Evolutionary conservation across 768 basidiomycete genomes (phyloP).

Genomic region (Mycena crocata): DNA sequence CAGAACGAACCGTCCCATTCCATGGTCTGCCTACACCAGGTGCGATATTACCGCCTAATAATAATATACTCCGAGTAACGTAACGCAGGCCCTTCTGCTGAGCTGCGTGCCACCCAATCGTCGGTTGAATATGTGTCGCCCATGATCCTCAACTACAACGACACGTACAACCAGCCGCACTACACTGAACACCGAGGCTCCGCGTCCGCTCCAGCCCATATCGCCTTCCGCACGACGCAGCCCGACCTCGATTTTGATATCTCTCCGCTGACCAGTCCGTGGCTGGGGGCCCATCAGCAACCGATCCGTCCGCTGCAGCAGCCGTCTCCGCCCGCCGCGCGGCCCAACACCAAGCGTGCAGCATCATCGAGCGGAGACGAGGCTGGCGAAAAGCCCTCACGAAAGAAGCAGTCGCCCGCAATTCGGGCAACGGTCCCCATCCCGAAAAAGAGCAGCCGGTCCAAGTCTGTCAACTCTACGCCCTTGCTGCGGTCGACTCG

Average conservation of each 20-base stretch:
- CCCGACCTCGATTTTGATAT: constrained; percentile 76
- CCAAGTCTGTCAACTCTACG: constrained; percentile 72
- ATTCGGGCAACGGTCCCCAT: constrained; percentile 49
- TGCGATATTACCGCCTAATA: constrained; percentile 48
- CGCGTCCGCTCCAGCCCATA: constrained; percentile 77
- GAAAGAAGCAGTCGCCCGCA: constrained; percentile 68
- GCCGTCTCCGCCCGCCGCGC: constrained; percentile 29
- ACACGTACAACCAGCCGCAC: constrained; percentile 38
- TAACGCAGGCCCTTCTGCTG: constrained; percentile 33
- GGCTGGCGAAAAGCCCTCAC: constrained; percentile 49
- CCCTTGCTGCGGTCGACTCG: constrained; percentile 64
- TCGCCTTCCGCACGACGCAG: constrained; percentile 69
- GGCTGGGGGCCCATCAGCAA: constrained; percentile 73
- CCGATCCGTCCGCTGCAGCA: constrained; percentile 37
- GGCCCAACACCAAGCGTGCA: constrained; percentile 53
- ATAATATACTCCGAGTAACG: constrained; percentile 20
- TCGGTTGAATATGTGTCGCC: constrained; percentile 71
- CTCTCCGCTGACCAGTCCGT: constrained; percentile 84
- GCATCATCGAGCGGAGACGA: constrained; percentile 72
- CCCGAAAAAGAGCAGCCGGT: constrained; percentile 39
- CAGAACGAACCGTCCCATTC: constrained; percentile 48
- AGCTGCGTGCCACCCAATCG: constrained; percentile 43
- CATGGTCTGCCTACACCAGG: constrained; percentile 77
- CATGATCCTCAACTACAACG: constrained; percentile 62
- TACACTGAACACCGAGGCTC: constrained; percentile 53